Base-by-base conservation (phyloP, 1,284 basidiomycete genomes). In the Neonothopanus nambi region DNA sequence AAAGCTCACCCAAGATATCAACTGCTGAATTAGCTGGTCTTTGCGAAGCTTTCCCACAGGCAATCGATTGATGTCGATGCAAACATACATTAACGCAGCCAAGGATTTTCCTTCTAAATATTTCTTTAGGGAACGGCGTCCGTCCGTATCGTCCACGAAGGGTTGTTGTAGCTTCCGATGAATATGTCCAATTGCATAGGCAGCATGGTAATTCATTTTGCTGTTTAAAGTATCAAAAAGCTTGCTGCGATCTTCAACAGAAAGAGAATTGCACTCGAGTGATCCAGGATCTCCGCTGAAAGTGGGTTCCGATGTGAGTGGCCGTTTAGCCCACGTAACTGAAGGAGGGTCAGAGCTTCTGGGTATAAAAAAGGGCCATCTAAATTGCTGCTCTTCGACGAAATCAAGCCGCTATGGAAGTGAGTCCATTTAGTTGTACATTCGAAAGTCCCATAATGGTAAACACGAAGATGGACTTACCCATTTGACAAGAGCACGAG, bases 171-270 rank as follows among this genome's bases (percentile, higher is more conserved):
- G 36, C 20, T 15, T 13, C 24, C 48, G 41, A n/a, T 55, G 54
- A 37, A 51, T 39, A 35, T 45, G 30, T 8, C 48, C 48, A 18
- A 55, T 30, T 11, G 30, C 40, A 26, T 12, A 5, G 17, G 54
- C 54, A 33, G 53, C 42, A 23, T 45, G 33, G 35, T 45, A 49
- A 35, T 30, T 55, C 53, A 55, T 55, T 15, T 20, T n/a, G 20
- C 13, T n/a, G 5, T 7, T 13, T 3, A 55, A 40, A 11, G 15
- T 9, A 11, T 45, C 7, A 6, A 50, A 41, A 17, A 37, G 12
- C 5, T n/a, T 5, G 5, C 2, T 1, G 4, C 48, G 30, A 20
- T 44, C 42, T 3, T 8, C 3, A 1, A 21, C 18, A 12, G 42
- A 44, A 13, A 44, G 9, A 28, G 21, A 9, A 26, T 23, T 36